These are phyloP conservation scores for Amanita polypyramis DNA, from an alignment of 768 basidiomycete genomes.

Conservation along the genomic window DNA sequence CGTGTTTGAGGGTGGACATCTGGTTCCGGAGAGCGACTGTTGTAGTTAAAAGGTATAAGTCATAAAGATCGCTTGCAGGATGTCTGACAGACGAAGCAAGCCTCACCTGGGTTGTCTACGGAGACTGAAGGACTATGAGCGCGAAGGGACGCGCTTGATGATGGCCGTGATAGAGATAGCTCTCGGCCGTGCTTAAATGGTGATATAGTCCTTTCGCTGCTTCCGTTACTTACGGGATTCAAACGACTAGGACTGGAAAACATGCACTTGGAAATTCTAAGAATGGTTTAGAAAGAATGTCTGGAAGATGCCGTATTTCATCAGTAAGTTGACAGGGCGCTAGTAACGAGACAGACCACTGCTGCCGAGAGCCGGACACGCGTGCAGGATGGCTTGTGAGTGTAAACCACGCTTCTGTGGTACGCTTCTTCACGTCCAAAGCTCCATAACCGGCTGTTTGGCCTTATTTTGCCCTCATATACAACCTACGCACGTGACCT, in stretches of 20 bases:
- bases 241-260: slow-evolving; percentile 19
- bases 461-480: neutral
- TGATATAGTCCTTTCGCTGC: slow-evolving; percentile 16
- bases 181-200: slow-evolving; percentile 23
- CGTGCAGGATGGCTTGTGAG: neutral
- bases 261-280: slow-evolving; percentile 18
- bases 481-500: neutral
- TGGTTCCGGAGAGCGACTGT: slow-evolving; percentile 69
- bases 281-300: slow-evolving; percentile 1
- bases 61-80: slow-evolving; percentile 13
- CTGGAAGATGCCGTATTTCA: neutral
- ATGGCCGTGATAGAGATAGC: slow-evolving; percentile 29
- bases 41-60: slow-evolving; percentile 6
- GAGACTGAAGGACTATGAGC: slow-evolving; percentile 48
- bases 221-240: slow-evolving; percentile 8
- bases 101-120: slow-evolving; percentile 59
- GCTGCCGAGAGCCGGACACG: neutral
- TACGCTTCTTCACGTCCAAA: slow-evolving; percentile 3
- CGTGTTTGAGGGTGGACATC: slow-evolving; percentile 73
- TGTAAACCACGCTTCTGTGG: neutral
- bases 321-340: slow-evolving; percentile 1
- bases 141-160: slow-evolving; percentile 31
- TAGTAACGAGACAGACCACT: neutral
- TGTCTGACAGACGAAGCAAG: neutral
- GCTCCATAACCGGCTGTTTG: slow-evolving; percentile 5